Base-by-base conservation (phyloP, 805 yeast genomes). In the Pichia californica region DNA sequence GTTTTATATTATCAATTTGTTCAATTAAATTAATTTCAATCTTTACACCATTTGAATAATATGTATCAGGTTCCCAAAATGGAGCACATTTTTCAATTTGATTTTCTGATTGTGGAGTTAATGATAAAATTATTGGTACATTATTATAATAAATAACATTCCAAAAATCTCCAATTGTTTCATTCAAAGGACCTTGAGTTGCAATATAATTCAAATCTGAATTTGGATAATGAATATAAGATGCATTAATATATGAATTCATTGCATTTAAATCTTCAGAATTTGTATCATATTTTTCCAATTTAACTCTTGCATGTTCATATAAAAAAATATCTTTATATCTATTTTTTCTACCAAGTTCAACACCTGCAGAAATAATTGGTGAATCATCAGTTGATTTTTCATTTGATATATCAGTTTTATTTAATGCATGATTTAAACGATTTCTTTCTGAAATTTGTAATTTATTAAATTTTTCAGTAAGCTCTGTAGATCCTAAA, bases 311-410 rank as follows among this genome's bases (percentile, higher is more conserved):
- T 4, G 94, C 76, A 55, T 85, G 91, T 57, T 86, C 94, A 62
- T 77, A 89, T 4, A 95, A 88, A 55, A 84, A 82, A 34, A 89
- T 85, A 59, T 89, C 95, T 54, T 85, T 83, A 67, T 89, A 89
- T 47, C 98, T 66, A 61, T 89, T 88, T 56, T 88, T 88, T 41
- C 73, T 62, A 21, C 94, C 91, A 34, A 79, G 70, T 61, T 88
- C 95, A 33, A 88, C 79, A 7, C 96, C 96, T 5, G 83, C 77
- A 29, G 81, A 76, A 27, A 85, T 73, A 14, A 34, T 34, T 15
- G 50, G 52, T 4, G 50, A 41, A 9, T 44, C 43, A 1, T 41
- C 18, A 4, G 47, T 53, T 20, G 43, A 37, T 4, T 27, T 14
- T 6, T 35, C 37, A 18, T 32, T 21, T 14, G 27, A 7, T 11